Evolutionary conservation across 2,329 filamentous ascomycete genomes (phyloP).

Genomic region (Aplosporella prunicola): DNA sequence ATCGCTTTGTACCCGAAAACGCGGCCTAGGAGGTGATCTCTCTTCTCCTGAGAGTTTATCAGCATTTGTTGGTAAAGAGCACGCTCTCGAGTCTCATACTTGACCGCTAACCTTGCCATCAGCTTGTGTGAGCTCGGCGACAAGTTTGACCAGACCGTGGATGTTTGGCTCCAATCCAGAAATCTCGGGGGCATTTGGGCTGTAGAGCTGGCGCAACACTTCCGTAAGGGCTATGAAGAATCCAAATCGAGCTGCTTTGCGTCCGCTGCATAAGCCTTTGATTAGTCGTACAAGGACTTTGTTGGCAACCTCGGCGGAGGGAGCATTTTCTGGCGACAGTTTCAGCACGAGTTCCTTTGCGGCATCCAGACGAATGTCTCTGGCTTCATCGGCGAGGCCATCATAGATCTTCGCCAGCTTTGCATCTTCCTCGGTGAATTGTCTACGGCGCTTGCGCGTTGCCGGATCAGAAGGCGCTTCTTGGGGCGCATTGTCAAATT

Average conservation of each 20-base stretch:
- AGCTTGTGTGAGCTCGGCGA: slow-evolving; percentile 43
- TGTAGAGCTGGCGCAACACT: slow-evolving; percentile 62
- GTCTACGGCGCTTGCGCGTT: slow-evolving; percentile 24
- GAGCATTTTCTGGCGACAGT: slow-evolving; percentile 30
- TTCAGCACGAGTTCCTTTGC: slow-evolving; percentile 35
- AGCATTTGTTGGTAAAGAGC: slow-evolving; percentile 8
- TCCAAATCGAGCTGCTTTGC: slow-evolving; percentile 78
- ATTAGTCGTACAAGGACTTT: slow-evolving; percentile 49
- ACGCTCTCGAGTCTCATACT: slow-evolving; percentile 29
- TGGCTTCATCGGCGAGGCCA: slow-evolving; percentile 38
- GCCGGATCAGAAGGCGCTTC: slow-evolving; percentile 16
- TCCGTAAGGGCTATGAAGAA: slow-evolving; percentile 86
- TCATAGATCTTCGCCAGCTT: slow-evolving; percentile 38
- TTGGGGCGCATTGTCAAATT: slow-evolving; percentile 5
- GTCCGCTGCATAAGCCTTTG: slow-evolving; percentile 77
- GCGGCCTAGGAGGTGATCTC: slow-evolving; percentile 75
- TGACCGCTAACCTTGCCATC: slow-evolving; percentile 45
- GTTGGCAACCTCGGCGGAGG: slow-evolving; percentile 30
- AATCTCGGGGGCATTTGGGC: slow-evolving; percentile 24
- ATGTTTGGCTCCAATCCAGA: slow-evolving; percentile 30
- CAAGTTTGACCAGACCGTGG: slow-evolving; percentile 39
- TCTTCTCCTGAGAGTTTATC: slow-evolving; percentile 58
- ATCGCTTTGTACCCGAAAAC: slow-evolving; percentile 83
- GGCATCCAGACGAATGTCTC: slow-evolving; percentile 35
- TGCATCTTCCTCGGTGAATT: slow-evolving; percentile 30